Base-by-base conservation (phyloP, 257 asterid genomes). In the Hygrophila difformis region DNA sequence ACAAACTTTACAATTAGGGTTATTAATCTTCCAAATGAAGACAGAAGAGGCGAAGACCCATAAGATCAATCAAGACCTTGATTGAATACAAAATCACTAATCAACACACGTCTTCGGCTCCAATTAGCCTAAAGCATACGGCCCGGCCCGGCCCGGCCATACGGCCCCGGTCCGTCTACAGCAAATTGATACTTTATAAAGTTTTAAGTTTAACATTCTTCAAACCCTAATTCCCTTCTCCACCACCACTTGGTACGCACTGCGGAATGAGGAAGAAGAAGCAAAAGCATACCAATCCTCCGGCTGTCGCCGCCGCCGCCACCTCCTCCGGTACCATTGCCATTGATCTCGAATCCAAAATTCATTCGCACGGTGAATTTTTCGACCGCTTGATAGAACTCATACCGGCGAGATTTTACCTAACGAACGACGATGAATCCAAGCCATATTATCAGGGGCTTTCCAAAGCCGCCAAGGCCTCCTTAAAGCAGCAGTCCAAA, bases 391-490 rank as follows among this genome's bases (percentile, higher is more conserved):
- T 89, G 23, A 36, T 85, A 3, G 79, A 82, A 38, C 62, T 81
- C 15, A 75, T 89, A 19, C 98, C 98, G n/a, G 62, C 91, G 20
- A 68, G 62, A 60, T 85, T 85, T 76, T 85, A 82, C 69, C 76
- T 77, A 5, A 39, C 92, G n/a, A 61, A 57, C 60, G 91, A 81
- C 37, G 93, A 78, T 28, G 86, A 85, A 3, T 72, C 92, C 12
- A 87, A 73, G 50, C 79, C 94, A 26, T 89, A 85, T 77, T 72
- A 56, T 61, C 82, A 68, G 56, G 94, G 96, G 18, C 91, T 89
- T 13, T 73, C 84, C 40, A 89, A 76, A 64, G 72, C 85, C 39
- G 85, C 81, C 44, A 89, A 75, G 69, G 94, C 93, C 16, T 79
- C 91, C 6, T 18, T 70, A 2, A 89, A 76, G 65, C 75, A 69